These are phyloP conservation scores for Aspergillus arachidicola DNA, from an alignment of 2,329 filamentous ascomycete genomes.

Conservation along the genomic window DNA sequence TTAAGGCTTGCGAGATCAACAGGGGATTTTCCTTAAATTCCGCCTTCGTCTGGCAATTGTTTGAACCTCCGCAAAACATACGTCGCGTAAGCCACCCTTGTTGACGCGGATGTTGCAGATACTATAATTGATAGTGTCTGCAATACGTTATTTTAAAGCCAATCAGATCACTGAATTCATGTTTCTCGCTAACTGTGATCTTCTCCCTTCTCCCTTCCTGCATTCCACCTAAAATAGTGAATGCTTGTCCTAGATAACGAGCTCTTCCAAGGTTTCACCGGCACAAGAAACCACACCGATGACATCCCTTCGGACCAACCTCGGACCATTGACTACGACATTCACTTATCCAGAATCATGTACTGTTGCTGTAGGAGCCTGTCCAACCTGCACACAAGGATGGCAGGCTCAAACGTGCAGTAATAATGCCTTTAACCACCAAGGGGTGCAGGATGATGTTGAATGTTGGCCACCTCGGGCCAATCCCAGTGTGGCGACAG, in stretches of 20 bases:
- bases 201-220: neutral
- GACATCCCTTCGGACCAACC: neutral
- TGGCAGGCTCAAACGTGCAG: constrained; percentile 1
- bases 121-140: neutral
- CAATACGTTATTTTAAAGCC: neutral
- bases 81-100: neutral
- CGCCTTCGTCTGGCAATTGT: neutral
- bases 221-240: neutral
- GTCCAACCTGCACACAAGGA: neutral
- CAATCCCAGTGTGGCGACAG: neutral
- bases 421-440: neutral
- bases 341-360: neutral
- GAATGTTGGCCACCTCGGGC: neutral
- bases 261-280: neutral
- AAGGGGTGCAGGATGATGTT: neutral
- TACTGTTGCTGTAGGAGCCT: neutral
- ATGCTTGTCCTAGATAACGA: neutral
- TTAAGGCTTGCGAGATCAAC: neutral
- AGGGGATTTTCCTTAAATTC: neutral
- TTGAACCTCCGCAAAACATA: neutral
- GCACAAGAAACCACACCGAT: neutral
- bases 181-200: neutral
- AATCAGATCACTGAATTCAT: neutral
- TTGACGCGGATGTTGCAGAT: neutral
- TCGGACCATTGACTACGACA: neutral